Base-by-base conservation (phyloP, 257 asterid species). In the Ligustrum vulgare region DNA sequence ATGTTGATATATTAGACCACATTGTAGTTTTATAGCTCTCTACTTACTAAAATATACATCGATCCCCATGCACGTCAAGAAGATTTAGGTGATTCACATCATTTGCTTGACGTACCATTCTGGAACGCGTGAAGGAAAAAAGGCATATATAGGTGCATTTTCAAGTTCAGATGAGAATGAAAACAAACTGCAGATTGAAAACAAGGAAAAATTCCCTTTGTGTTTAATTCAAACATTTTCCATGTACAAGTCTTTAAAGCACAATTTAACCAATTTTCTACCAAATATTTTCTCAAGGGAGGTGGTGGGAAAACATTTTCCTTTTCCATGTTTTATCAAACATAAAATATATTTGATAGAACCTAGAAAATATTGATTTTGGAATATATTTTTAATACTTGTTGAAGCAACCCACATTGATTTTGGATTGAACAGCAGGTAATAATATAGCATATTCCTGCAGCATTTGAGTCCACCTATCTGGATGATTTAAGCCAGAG, bases 1-100 rank as follows among this genome's bases (percentile, higher is more conserved):
- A 32, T 67, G 71, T 33, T 67, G 28, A 67, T 12, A 10, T 56
- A 56, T 20, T 49, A 49, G 58, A 18, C 8, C 22, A 49, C 22
- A 13, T 49, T 22, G n/a, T 49, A 49, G 58, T 49, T 49, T 49
- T 41, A 41, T 18, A 2, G 2, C 8, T 13, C 60, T 49, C 60
- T 49, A 65, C 9, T 33, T 65, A 4, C 23, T 32, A 2, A 67
- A 3, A 5, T 16, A 33, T 69, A 62, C 5, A 22, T 32, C 15
- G 8, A 2, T 69, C 28, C 13, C 0, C 4, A 4, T 25, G 22
- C 66, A 39, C 45, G 6, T 34, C 8, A 15, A 71, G 67, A 45
- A 36, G 63, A 69, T 69, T 75, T 60, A 13, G 35, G 20, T 18
- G 54, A 69, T 60, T 28, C 70, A 31, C 13, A 35, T 74, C 45